Base-by-base conservation (phyloP, 179 eudicot genomes). In the Sideroxylon spinosum region DNA sequence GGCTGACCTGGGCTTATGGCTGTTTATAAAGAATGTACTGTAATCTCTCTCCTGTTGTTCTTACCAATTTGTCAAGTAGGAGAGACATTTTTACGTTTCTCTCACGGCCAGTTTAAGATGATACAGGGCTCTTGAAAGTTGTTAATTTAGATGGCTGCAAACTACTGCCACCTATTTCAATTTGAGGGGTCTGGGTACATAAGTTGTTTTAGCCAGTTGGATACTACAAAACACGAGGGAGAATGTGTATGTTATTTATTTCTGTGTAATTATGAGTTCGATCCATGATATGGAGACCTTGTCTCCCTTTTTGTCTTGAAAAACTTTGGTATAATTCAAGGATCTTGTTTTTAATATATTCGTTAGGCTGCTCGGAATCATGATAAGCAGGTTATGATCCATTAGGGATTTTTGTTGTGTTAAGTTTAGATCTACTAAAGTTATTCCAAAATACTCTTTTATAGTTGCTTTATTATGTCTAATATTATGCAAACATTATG, bases 121-220 rank as follows among this genome's bases (percentile, higher is more conserved):
- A 28, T 53, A 2, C 13, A 57, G 44, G 48, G 9, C 44, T 62
- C 19, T 64, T 50, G 61, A 63, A 64, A 64, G 9, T 75, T 61
- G 0, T 61, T 26, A 50, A 3, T 7, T 8, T 28, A 37, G 44
- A 37, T 37, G 44, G 4, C 44, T 3, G 44, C 55, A 13, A 13
- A 22, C 69, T 75, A n/a, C 70, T 76, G 72, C 9, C 25, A 37
- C 25, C 46, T 23, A 2, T 64, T 49, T 63, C 22, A 48, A 49
- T 48, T 64, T 65, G 48, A 66, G 68, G 68, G 20, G 46, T 76
- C 49, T 56, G 17, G 70, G 52, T 76, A 13, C 72, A 52, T 56
- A 19, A 49, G 60, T 64, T 48, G 37, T 50, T 23, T 13, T 59
- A 44, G 13, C 19, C 22, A 62, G 78, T 76, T 49, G 71, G 53